Conservation (phyloP, 768 basidiomycete species). For the Lactarius pseudohatsudake region DNA sequence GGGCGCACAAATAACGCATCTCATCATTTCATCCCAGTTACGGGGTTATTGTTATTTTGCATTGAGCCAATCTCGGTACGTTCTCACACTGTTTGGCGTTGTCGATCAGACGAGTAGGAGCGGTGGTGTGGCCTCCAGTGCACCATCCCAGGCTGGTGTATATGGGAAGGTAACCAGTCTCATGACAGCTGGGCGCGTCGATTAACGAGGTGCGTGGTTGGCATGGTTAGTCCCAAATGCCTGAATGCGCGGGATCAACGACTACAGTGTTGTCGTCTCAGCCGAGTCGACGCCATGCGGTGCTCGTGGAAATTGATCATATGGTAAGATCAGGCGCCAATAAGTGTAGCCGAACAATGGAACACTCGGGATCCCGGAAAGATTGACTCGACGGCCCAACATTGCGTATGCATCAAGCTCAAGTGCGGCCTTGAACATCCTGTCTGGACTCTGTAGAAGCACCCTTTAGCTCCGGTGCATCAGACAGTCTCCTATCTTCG, state of each 20-base stretch:
- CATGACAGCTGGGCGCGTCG: neutral
- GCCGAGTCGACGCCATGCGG: neutral
- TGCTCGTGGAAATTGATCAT: neutral
- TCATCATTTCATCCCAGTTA: neutral
- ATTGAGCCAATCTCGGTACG: neutral
- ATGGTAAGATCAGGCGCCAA: neutral
- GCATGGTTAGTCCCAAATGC: neutral
- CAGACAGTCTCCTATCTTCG: neutral
- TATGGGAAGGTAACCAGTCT: neutral
- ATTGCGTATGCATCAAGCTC: neutral
- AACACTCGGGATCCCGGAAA: neutral
- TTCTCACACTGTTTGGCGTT: neutral
- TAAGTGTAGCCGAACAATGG: neutral
- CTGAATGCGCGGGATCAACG: neutral
- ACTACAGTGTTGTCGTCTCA: neutral
- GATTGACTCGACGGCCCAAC: neutral
- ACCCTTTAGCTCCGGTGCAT: neutral
- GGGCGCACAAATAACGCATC: neutral
- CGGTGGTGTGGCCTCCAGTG: neutral
- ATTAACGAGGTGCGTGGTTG: neutral
- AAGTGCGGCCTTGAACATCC: neutral
- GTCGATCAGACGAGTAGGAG: neutral
- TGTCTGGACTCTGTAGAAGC: neutral
- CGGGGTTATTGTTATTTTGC: neutral
- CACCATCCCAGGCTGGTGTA: neutral